A percentile compares a stretch with the other conserved stretches of the same genome.
phyloP scores from a whole-genome alignment of 2,329 filamentous ascomycete genomes.

The Phoma herbarum region DNA sequence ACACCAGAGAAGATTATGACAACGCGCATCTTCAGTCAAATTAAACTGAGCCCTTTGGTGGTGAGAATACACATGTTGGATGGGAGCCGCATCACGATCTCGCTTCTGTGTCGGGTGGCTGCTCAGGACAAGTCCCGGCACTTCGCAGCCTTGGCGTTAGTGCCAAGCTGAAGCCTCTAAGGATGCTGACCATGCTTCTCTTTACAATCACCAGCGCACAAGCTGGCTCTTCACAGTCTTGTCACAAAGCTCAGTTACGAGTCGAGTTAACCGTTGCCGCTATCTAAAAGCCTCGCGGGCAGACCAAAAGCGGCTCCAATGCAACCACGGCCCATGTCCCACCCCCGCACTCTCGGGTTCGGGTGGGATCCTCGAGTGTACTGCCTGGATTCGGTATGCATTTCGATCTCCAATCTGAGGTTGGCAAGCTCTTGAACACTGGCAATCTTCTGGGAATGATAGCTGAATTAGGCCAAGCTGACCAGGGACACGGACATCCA shows the following conservation, averaged over 20 bases:
- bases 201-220: not conserved
- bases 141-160: not conserved
- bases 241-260: not conserved
- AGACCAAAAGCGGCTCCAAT: constrained; percentile 5
- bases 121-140: not conserved
- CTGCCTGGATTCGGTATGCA: constrained; percentile 5
- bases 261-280: not conserved
- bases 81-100: not conserved
- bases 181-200: not conserved
- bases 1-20: not conserved
- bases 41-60: not conserved
- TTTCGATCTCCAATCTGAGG: not conserved
- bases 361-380: not conserved
- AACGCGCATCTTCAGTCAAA: not conserved
- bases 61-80: not conserved
- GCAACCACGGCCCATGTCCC: constrained; percentile 2
- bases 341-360: constrained; percentile 6
- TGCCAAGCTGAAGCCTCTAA: not conserved
- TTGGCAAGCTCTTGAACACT: not conserved
- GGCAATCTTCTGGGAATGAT: constrained; percentile 6
- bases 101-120: not conserved
- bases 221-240: not conserved
- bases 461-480: constrained; percentile 3
- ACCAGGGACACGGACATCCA: constrained; percentile 2
- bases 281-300: not conserved